phyloP scores from a whole-genome alignment of 192 early-diverging fungal species.

The Chytriomyces sp. region DNA sequence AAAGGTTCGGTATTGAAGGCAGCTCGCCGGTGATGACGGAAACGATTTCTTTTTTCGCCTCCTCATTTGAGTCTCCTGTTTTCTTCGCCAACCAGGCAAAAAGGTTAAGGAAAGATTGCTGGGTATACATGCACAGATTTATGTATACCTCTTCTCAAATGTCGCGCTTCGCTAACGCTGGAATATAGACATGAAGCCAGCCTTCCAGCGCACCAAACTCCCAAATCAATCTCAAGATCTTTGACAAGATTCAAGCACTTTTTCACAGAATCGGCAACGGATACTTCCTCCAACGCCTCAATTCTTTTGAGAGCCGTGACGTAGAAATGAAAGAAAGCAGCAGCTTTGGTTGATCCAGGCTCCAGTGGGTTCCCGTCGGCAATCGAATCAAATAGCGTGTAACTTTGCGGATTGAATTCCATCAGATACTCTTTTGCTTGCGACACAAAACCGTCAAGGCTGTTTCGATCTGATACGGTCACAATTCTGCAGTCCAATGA shows the following conservation, averaged over 20 bases:
- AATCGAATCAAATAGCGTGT: not conserved
- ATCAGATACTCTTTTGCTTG: constrained; percentile 42
- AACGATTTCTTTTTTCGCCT: too few relatives aligned
- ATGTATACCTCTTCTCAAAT: not conserved
- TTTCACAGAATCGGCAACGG: not conserved
- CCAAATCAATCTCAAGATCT: constrained; percentile 28
- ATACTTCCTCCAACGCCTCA: not conserved
- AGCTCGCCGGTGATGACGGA: not conserved
- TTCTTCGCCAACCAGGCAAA: too few relatives aligned
- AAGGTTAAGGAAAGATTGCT: too few relatives aligned
- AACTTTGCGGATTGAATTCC: constrained; percentile 34
- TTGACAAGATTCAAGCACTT: constrained; percentile 7
- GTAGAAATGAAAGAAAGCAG: constrained; percentile 7
- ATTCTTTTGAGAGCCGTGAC: not conserved
- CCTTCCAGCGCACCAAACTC: constrained; percentile 31
- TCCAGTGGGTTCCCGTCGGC: not conserved
- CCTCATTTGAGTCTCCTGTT: too few relatives aligned
- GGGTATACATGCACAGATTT: too few relatives aligned
- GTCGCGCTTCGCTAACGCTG: not conserved
- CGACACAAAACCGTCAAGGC: constrained; percentile 34
- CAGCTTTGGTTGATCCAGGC: not conserved
- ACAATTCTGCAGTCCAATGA: constrained; percentile 45
- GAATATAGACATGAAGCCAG: constrained; percentile 10
- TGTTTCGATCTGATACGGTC: constrained; percentile 39
- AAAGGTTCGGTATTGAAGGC: not conserved